phyloP scores from a whole-genome alignment of 2,329 filamentous ascomycete genomes.

The Aspergillus transmontanensis region DNA sequence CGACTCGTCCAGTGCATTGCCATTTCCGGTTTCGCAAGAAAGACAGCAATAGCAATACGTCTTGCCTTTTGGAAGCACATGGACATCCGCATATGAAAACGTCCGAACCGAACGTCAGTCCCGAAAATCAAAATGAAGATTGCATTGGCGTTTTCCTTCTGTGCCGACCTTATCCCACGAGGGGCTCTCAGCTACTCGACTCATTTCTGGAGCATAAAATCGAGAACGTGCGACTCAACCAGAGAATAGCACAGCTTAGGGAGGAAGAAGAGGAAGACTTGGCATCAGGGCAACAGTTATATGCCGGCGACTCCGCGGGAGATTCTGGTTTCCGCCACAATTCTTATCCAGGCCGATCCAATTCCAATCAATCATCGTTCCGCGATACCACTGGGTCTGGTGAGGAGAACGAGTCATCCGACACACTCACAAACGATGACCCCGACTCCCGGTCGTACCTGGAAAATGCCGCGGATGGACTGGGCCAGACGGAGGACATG shows the following conservation, averaged over 20 bases:
- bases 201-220: slow-evolving; percentile 97
- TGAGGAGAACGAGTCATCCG: slow-evolving; percentile 38
- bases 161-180: slow-evolving; percentile 85
- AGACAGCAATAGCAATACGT: slow-evolving; percentile 71
- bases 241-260: slow-evolving; percentile 81
- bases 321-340: background rate
- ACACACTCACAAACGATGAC: slow-evolving; percentile 37
- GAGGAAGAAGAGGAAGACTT: slow-evolving; percentile 81
- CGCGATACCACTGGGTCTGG: slow-evolving; percentile 53
- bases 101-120: slow-evolving; percentile 44
- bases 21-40: slow-evolving; percentile 80
- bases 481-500: slow-evolving; percentile 76
- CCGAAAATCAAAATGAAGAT: slow-evolving; percentile 65
- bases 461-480: slow-evolving; percentile 81
- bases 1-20: slow-evolving; percentile 75
- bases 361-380: background rate
- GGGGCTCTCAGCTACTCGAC: slow-evolving; percentile 81
- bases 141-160: slow-evolving; percentile 94
- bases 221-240: slow-evolving; percentile 84
- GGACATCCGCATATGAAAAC: slow-evolving; percentile 87
- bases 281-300: slow-evolving; percentile 65
- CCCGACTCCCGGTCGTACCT: slow-evolving; percentile 56
- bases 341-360: background rate
- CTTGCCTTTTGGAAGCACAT: slow-evolving; percentile 84
- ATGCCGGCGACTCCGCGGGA: slow-evolving; percentile 50